These are phyloP conservation scores for Ceratocystis albifundus DNA, from an alignment of 2,329 filamentous ascomycete species.

Conservation along the genomic window DNA sequence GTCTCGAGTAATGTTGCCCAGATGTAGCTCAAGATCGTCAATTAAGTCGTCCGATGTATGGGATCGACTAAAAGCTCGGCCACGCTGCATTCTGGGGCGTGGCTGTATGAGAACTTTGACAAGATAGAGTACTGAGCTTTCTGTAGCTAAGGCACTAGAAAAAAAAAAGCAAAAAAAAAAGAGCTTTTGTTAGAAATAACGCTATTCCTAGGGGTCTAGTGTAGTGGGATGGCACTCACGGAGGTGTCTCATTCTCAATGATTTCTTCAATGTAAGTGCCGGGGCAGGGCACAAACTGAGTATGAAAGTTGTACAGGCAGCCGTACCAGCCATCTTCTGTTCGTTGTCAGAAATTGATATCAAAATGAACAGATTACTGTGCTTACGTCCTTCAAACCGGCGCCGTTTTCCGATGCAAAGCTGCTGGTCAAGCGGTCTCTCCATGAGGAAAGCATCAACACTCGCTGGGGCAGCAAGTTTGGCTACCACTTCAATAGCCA, in stretches of 20 bases:
- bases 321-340: conserved; percentile 32
- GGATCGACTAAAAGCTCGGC: not conserved
- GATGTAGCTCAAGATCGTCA: conserved; percentile 45
- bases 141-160: conserved; percentile 34
- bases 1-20: conserved; percentile 38
- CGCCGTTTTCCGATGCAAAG: conserved; percentile 22
- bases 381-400: conserved; percentile 22
- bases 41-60: conserved; percentile 43
- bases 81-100: conserved; percentile 8
- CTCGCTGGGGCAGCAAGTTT: conserved; percentile 29
- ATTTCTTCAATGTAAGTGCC: conserved; percentile 37
- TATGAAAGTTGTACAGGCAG: conserved; percentile 39
- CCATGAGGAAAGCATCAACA: conserved; percentile 22
- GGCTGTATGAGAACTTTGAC: conserved; percentile 32
- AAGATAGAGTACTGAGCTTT: conserved; percentile 39
- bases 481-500: conserved; percentile 39
- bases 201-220: not conserved
- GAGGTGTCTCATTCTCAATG: conserved; percentile 35
- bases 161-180: too few species aligned
- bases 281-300: conserved; percentile 36
- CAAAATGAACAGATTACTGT: not conserved
- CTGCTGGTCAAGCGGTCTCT: conserved; percentile 20
- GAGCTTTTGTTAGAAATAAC: conserved; percentile 5
- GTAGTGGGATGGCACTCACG: conserved; percentile 29
- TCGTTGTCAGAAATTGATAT: not conserved